A percentile compares a stretch with the other conserved stretches of the same genome.
Evolutionary conservation across 208 protist genomes (phyloP).

Genomic region (Leishmania tropica): DNA sequence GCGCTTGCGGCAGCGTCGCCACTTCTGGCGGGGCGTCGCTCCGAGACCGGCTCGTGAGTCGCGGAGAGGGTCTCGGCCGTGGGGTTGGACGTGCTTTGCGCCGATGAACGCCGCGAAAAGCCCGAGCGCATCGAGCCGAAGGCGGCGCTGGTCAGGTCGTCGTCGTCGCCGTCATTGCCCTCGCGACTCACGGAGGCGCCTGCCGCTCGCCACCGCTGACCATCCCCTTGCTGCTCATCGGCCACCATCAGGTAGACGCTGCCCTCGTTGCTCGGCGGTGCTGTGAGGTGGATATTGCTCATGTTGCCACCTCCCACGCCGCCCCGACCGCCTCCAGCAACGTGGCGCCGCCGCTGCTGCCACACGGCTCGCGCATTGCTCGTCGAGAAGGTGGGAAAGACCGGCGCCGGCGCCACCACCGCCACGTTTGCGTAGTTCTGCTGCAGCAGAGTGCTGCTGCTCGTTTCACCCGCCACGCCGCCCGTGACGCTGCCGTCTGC

Average conservation of each 20-base stretch:
- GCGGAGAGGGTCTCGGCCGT: not conserved
- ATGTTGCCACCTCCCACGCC: not conserved
- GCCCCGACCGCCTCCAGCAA: not conserved
- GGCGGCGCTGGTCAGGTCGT: constrained; percentile 17
- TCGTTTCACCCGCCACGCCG: not conserved
- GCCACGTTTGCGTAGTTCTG: constrained; percentile 13
- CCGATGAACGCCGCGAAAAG: constrained; percentile 11
- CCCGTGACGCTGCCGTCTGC: not conserved
- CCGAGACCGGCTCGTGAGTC: not conserved
- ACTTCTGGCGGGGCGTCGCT: not conserved
- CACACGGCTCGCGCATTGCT: constrained; percentile 16
- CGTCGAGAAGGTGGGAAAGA: constrained; percentile 11
- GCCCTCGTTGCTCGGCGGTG: constrained; percentile 16
- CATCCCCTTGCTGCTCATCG: not conserved
- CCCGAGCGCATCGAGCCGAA: constrained; percentile 22
- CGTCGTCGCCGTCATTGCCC: not conserved
- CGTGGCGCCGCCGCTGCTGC: constrained; percentile 16
- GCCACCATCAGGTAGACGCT: constrained; percentile 1
- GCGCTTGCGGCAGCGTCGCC: not conserved
- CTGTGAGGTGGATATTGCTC: not conserved
- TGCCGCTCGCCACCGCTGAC: not conserved
- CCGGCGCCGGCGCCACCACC: constrained; percentile 20
- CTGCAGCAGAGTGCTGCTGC: not conserved
- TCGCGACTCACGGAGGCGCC: not conserved
- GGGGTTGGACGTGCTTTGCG: not conserved